Evolutionary conservation across 208 protist genomes (phyloP), one percentile per base, ranked within the genome.

Genomic region (Acanthamoeba quina): DNA sequence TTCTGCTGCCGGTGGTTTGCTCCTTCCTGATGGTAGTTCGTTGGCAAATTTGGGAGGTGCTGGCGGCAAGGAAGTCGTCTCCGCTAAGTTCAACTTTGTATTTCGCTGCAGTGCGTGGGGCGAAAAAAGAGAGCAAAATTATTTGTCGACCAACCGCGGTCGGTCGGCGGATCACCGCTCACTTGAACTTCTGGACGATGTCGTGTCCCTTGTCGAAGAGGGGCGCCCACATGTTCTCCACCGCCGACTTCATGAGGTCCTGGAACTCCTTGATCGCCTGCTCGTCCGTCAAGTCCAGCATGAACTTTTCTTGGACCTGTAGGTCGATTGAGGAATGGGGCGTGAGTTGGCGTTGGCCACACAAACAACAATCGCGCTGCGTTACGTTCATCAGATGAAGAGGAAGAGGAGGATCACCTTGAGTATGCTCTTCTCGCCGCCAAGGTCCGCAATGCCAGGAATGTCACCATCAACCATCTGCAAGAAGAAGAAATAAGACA

Each of bases 291-390:
- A 99, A 92, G 64, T 99, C 98, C 24, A 99, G 94, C 64, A 97
- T 97, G 72, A 99, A 96, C 95, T 98, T 99, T 64, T 99, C 98
- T 94, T 99, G 98, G 49, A 99, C 98, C n/a, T n/a, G n/a, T n/a
- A n/a, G n/a, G n/a, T n/a, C n/a, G n/a, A n/a, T n/a, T n/a, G n/a
- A n/a, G n/a, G n/a, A n/a, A n/a, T n/a, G n/a, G n/a, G n/a, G 19
- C 44, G 11, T 49, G 44, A 44, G 41, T 44, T 44, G 41, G 41
- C 41, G 41, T 44, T 44, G 41, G n/a, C n/a, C n/a, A n/a, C n/a
- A n/a, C n/a, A n/a, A n/a, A n/a, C n/a, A n/a, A n/a, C n/a, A n/a
- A n/a, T n/a, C n/a, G n/a, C n/a, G n/a, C n/a, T n/a, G n/a, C n/a
- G n/a, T n/a, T n/a, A n/a, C 41, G 41, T 4, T 44, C 41, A n/a